Base-by-base conservation (phyloP, 2,329 filamentous ascomycete genomes). In the Aaosphaeria pasadenensis region DNA sequence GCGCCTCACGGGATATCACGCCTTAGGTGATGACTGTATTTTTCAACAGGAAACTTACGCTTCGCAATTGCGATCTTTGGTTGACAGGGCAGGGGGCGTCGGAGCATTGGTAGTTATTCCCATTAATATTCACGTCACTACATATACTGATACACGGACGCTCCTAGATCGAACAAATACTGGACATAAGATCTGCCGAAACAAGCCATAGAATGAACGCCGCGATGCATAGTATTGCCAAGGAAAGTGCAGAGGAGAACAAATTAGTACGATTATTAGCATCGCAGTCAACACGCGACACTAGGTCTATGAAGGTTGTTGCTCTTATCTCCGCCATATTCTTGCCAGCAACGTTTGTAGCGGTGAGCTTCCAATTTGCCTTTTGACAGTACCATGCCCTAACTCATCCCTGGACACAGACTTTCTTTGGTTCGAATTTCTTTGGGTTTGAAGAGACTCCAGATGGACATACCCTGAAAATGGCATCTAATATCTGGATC, bases 321-420 rank as follows among this genome's bases (percentile, higher is more conserved):
- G 50, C 52, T 6, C 35, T 54, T 7, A 48, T 54, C 7, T 52
- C 52, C 30, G 46, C 52, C 3, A 44, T 54, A 9, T 54, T 54
- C 30, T 33, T 54, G 5, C 52, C 52, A 9, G 52, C 52, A 7
- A 54, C 52, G 1, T 54, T 54, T 30, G 28, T 52, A 6, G 52
- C 50, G 11, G 52, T 54, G 46, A 48, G 52, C 41, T 1, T n/a
- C 40, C 38, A 17, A 11, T 9, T 13, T 36, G 33, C 9, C 13
- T 4, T 11, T 36, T 36, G 33, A 3, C 9, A 4, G 9, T 36
- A 36, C 13, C 13, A 9, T 36, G 13, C 33, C 33, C 9, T 11
- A 4, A 36, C 33, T 36, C 9, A 36, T 36, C 13, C 13, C 2
- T 36, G 33, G 33, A 36, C 13, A 36, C 33, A 36, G 33, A 36